Conservation (phyloP, 495 filamentous ascomycete species). For the Penicillium pancosmium region DNA sequence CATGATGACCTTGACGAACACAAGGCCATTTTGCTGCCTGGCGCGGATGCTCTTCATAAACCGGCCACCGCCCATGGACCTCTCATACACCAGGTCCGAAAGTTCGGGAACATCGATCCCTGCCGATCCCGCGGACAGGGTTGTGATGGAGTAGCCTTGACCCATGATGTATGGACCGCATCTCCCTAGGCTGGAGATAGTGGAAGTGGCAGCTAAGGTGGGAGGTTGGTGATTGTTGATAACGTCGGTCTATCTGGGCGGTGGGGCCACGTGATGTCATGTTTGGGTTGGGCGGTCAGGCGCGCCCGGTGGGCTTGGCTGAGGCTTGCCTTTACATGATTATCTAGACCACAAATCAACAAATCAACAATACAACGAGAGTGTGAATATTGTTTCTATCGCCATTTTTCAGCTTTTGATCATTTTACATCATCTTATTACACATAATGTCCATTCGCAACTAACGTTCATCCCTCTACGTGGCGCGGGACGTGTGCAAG, state of each 20-base stretch:
- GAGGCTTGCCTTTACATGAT: not conserved
- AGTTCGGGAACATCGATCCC: conserved; percentile 94
- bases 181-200: conserved; percentile 27
- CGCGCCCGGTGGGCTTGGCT: not conserved
- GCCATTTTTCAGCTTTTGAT: too few species aligned
- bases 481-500: not conserved
- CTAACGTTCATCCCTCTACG: not conserved
- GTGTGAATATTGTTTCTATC: too few species aligned
- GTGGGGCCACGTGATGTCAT: not conserved
- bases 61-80: conserved; percentile 86
- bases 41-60: conserved; percentile 98
- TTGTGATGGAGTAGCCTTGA: conserved; percentile 91
- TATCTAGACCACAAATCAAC: not conserved
- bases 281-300: not conserved
- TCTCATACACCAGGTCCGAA: conserved; percentile 86
- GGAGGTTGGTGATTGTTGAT: not conserved
- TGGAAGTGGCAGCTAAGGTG: not conserved
- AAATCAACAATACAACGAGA: too few species aligned
- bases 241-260: not conserved
- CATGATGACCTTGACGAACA: conserved; percentile 90
- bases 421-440: too few species aligned
- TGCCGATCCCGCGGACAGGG: conserved; percentile 85
- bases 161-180: conserved; percentile 70
- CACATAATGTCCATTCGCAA: too few species aligned
- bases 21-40: conserved; percentile 82